Conservation (phyloP, 2,329 filamentous ascomycete species). For the Fusarium goolgardi region DNA sequence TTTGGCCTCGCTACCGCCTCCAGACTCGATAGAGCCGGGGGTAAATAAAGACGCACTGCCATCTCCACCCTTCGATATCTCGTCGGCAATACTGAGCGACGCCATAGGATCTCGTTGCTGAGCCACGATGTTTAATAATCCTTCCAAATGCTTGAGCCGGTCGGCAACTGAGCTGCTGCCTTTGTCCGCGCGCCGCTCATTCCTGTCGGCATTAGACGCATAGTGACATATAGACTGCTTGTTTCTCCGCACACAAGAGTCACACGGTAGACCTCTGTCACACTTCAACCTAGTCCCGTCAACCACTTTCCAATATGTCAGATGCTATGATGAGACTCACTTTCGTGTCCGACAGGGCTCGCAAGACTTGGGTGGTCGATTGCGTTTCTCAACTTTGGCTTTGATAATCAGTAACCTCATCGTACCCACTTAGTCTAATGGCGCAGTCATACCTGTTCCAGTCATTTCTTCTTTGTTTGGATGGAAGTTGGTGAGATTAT, state of each 20-base stretch:
- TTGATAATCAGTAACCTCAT: not conserved
- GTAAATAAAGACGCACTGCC: accelerated
- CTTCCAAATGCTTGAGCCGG: slow-evolving; percentile 49
- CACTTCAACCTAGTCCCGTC: slow-evolving; percentile 47
- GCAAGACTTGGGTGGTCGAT: slow-evolving; percentile 51
- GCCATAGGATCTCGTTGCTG: not conserved
- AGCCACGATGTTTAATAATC: slow-evolving; percentile 40
- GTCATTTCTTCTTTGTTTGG: not conserved
- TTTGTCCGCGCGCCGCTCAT: not conserved
- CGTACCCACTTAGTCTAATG: accelerated
- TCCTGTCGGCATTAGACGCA: slow-evolving; percentile 47
- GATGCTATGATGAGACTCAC: slow-evolving; percentile 26
- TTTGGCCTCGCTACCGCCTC: accelerated
- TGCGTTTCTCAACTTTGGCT: slow-evolving; percentile 49
- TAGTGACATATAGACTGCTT: slow-evolving; percentile 47
- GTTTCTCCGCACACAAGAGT: slow-evolving; percentile 45
- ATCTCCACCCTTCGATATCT: accelerated
- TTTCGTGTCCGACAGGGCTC: slow-evolving; percentile 52
- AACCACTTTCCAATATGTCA: not conserved
- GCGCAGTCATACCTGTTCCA: not conserved
- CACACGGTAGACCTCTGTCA: slow-evolving; percentile 49
- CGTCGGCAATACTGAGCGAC: not conserved
- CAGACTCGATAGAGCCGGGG: not conserved
- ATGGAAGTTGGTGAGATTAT: not conserved
- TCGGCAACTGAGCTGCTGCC: slow-evolving; percentile 26